A percentile compares a stretch with the other conserved stretches of the same genome.
These are phyloP conservation scores for Arctium lappa DNA, from an alignment of 129 eudicot species.

Conservation along the genomic window DNA sequence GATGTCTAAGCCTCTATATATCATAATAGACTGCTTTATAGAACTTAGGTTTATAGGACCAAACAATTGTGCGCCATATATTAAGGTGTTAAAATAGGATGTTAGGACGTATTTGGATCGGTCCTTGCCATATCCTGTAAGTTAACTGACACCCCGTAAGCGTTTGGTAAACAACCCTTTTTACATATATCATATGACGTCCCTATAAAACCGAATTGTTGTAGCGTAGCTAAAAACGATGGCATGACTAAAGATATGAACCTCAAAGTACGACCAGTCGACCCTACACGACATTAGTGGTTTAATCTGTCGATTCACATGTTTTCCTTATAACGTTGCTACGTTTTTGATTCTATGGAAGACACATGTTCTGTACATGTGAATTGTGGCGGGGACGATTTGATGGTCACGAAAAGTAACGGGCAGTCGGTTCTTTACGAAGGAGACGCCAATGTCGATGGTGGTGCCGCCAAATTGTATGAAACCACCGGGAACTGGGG, in stretches of 20 bases:
- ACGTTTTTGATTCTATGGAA: slow-evolving; percentile 13
- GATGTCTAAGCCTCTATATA: no score
- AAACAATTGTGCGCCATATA: no score
- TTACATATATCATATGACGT: no score
- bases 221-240: not conserved
- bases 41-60: no score
- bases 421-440: slow-evolving; percentile 45
- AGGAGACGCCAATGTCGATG: slow-evolving; percentile 68
- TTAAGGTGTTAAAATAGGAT: no score
- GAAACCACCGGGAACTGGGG: slow-evolving; percentile 55
- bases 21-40: no score
- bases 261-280: not conserved
- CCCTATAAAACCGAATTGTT: not conserved
- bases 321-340: not conserved
- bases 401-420: slow-evolving; percentile 30
- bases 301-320: not conserved
- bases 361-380: slow-evolving; percentile 88
- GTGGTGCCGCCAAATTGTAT: slow-evolving; percentile 59
- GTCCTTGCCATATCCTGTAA: no score
- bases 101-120: no score
- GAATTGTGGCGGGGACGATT: slow-evolving; percentile 78
- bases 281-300: not conserved
- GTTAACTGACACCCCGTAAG: no score
- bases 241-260: not conserved
- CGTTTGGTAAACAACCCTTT: no score